Base-by-base conservation (phyloP, 2,329 filamentous ascomycete genomes). In the Sporothrix variecibatus region DNA sequence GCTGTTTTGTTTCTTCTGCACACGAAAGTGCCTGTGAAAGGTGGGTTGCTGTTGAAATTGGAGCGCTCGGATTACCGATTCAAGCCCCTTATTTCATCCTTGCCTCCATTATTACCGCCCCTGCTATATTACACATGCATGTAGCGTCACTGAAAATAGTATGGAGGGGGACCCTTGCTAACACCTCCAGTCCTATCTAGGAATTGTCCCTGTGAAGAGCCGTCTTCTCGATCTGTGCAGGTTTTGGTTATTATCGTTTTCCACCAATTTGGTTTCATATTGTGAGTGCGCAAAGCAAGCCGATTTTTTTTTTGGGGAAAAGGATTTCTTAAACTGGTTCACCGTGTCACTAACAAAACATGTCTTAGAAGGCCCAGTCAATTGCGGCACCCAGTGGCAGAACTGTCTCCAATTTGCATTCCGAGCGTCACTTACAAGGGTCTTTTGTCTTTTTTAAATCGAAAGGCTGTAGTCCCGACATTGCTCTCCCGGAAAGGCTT, bases 131-230 rank as follows among this genome's bases (percentile, higher is more conserved):
- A 53, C 49, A 67, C 38, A 40, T 17, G 6, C 11, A 40, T 64
- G 65, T 70, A 72, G 46, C 23, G 34, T 34, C 70, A 23, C 34
- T 58, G 23, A 23, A 28, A 31, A 23, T 34, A 31, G 46, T 67
- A 49, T 58, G 46, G 31, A 60, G 49, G 58, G 71, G 58, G 71
- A 28, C 60, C 74, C 74, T 69, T 73, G 74, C 74, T 75, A 49
- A 75, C 56, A 31, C 46, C 38, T 8, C 53, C 51, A 17, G 40
- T 71, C 34, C 58, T 64, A 38, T 58, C 9, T 23, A 34, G 26
- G 23, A 31, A 49, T 28, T 15, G 23, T 28, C 23, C 23, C 15
- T 28, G 2, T 34, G 15, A 38, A 60, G 53, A 46, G 12, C n/a
- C 51, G 53, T 31, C 43, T 58, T 15, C 34, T 69, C 23, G 49